Base-by-base conservation (phyloP, 495 filamentous ascomycete genomes). In the Talaromyces borbonicus region DNA sequence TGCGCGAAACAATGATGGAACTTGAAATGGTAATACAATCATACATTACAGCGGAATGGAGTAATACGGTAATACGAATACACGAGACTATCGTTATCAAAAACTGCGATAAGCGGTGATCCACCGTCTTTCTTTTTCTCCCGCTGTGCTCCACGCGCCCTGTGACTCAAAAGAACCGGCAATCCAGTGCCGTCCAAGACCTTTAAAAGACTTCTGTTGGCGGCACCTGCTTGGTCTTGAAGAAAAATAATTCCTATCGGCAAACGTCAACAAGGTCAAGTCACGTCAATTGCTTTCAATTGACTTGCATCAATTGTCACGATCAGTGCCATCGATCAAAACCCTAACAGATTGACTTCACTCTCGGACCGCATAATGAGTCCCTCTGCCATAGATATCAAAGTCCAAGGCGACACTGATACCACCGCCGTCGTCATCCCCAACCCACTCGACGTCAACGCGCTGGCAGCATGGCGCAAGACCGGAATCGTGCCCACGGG, bases 401-500 rank as follows among this genome's bases (percentile, higher is more conserved):
- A 64, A 19, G 43, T 67, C 15, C 57, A 58, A 52, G 64, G 56
- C 42, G 58, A 58, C 12, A 62, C 65, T 16, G 62, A 68, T 43
- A 64, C 63, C 45, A 54, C 68, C 35, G 54, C 59, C 14, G 52
- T 66, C 16, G 55, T 55, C 20, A 36, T 78, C 41, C 71, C 77
- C 1, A 72, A 79, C 47, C 78, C 81, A 29, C 67, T 95, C 55
- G 86, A 84, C 26, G 66, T 87, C 59, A 73, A 81, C 50, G 80
- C 77, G 14, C 78, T 97, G 40, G 53, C 73, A 19, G 81, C 72
- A 8, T 68, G 85, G 56, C 74, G 92, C 30, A 75, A 72, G 41
- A 87, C 83, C 59, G 80, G 80, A 1, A 74, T 76, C 48, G 66
- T 90, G 29, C 71, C 78, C 45, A 83, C 79, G 26, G 83, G 81